phyloP scores from a whole-genome alignment of 2,329 filamentous ascomycete genomes.

The Fusarium nurragi region DNA sequence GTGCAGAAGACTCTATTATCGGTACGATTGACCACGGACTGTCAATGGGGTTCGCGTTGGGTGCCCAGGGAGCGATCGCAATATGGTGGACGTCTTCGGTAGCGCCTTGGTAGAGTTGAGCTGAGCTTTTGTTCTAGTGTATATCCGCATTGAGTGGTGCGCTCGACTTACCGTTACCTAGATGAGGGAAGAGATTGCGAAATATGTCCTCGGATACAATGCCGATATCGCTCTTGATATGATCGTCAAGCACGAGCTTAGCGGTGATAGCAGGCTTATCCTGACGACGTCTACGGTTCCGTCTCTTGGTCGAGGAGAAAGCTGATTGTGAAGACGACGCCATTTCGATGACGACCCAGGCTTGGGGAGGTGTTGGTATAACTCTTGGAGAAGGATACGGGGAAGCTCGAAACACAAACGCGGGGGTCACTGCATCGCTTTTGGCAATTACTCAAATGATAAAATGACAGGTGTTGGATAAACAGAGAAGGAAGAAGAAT shows the following conservation, averaged over 20 bases:
- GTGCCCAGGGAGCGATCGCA: conserved; percentile 78
- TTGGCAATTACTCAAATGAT: neutral
- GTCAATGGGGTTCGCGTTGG: conserved; percentile 65
- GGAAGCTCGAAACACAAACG: conserved; percentile 30
- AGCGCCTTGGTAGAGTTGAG: conserved; percentile 33
- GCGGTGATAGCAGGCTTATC: conserved; percentile 82
- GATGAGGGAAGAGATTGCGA: conserved; percentile 77
- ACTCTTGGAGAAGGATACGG: conserved; percentile 16
- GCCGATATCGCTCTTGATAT: conserved; percentile 85
- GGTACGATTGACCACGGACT: conserved; percentile 88
- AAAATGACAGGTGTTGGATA: neutral
- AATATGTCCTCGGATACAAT: conserved; percentile 89
- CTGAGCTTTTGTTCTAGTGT: conserved; percentile 5
- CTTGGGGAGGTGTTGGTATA: neutral
- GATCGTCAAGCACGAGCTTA: conserved; percentile 83
- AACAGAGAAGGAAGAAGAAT: neutral
- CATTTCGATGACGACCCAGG: conserved; percentile 37
- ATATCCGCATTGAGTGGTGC: neutral
- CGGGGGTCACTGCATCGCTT: conserved; percentile 33
- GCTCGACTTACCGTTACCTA: conserved; percentile 59
- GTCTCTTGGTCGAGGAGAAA: conserved; percentile 49
- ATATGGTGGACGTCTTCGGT: conserved; percentile 65
- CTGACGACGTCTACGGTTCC: conserved; percentile 64
- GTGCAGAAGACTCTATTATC: conserved; percentile 69
- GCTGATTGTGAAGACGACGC: conserved; percentile 44